phyloP scores from a whole-genome alignment of 306 rosid genomes.

The Vigna nakashimae region DNA sequence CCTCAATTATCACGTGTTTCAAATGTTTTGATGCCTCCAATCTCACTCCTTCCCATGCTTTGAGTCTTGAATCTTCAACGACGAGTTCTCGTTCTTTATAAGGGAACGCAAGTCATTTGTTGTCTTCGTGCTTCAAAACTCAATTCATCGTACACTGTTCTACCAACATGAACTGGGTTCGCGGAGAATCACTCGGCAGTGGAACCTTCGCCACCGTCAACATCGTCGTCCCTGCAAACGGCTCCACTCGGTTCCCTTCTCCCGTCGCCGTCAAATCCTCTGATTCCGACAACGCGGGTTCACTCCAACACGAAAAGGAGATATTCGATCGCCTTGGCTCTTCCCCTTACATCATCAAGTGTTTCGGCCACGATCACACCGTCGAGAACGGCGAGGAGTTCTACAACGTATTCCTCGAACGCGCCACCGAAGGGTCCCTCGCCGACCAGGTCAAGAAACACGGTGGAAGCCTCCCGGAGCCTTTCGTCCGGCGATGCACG shows the following conservation, averaged over 20 bases:
- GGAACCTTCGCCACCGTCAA: slow-evolving; percentile 83
- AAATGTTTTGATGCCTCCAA: neutral
- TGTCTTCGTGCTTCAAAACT: neutral
- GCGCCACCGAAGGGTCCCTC: slow-evolving; percentile 67
- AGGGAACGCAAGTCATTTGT: no score
- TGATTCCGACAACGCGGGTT: slow-evolving; percentile 14
- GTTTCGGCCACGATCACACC: slow-evolving; percentile 57
- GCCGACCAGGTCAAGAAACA: slow-evolving; percentile 55
- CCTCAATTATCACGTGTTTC: slow-evolving; percentile 11
- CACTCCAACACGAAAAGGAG: slow-evolving; percentile 66
- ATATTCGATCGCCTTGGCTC: slow-evolving; percentile 52
- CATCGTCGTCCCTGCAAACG: slow-evolving; percentile 47
- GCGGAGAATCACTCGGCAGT: slow-evolving; percentile 68
- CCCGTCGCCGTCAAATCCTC: slow-evolving; percentile 69
- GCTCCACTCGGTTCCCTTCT: slow-evolving; percentile 21
- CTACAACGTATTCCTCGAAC: slow-evolving; percentile 72
- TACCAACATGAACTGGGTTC: slow-evolving; percentile 72
- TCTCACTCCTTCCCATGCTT: neutral
- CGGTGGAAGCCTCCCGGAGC: slow-evolving; percentile 62
- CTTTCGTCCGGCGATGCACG: slow-evolving; percentile 52
- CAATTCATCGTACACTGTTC: neutral
- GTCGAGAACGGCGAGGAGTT: slow-evolving; percentile 52
- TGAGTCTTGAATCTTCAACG: neutral
- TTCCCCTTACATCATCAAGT: slow-evolving; percentile 59
- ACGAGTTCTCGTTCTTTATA: neutral